A percentile compares a stretch with the other conserved stretches of the same genome.
Conservation (phyloP, 495 filamentous ascomycete genomes). For the Hypomontagnella monticulosa region DNA sequence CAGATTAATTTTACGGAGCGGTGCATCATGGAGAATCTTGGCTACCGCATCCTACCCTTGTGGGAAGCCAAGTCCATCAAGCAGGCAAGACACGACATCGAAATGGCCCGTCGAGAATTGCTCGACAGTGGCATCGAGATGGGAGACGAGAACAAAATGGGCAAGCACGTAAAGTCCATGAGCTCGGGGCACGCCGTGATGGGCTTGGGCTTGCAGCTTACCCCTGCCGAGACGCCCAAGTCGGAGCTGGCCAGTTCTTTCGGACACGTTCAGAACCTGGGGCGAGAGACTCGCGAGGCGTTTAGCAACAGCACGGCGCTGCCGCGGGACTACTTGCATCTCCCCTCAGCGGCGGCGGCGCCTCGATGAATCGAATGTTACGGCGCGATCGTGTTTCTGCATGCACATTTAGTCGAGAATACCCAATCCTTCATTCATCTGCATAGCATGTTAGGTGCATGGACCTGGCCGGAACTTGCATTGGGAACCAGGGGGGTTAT, state of each 20-base stretch:
- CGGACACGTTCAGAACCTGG: constrained; percentile 16
- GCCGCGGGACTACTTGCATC: constrained; percentile 29
- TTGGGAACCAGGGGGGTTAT: constrained; percentile 13
- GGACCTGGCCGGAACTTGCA: constrained; percentile 29
- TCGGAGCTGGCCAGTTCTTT: constrained; percentile 40
- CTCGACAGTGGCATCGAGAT: constrained; percentile 34
- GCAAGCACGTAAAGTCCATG: constrained; percentile 51
- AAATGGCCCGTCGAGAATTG: constrained; percentile 58
- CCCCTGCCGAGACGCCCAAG: constrained; percentile 53
- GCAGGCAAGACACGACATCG: constrained; percentile 63
- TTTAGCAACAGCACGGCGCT: constrained; percentile 24
- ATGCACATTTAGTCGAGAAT: constrained; percentile 5
- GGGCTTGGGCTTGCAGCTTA: constrained; percentile 51
- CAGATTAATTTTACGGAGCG: constrained; percentile 65
- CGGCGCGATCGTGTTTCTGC: constrained; percentile 16
- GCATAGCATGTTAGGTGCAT: constrained; percentile 30
- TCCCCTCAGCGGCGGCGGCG: constrained; percentile 10
- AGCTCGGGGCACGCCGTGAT: constrained; percentile 52
- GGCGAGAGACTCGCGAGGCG: constrained; percentile 27
- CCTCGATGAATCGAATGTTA: constrained; percentile 24
- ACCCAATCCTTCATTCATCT: constrained; percentile 17
- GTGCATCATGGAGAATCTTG: constrained; percentile 64
- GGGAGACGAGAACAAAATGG: constrained; percentile 31
- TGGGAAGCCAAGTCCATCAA: constrained; percentile 58
- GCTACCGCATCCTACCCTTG: constrained; percentile 61